Evolutionary conservation across 768 basidiomycete species (phyloP), one percentile per base, ranked within the genome.

Genomic region (Rhizopogon salebrosus): DNA sequence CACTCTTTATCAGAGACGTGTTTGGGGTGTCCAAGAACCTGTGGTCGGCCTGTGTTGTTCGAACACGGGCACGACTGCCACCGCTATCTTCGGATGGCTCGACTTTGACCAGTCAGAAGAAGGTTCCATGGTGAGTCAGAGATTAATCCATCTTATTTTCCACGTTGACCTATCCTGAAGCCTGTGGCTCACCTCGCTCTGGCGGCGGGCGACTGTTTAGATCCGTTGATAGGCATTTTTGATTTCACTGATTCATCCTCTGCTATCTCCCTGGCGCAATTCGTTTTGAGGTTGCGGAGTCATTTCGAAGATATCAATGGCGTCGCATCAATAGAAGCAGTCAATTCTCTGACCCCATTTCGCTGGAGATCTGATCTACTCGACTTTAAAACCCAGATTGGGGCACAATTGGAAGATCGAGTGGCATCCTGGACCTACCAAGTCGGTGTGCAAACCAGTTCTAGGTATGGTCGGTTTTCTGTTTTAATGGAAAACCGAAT

Each of bases 11-110:
- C 51, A 52, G 31, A 27, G 51, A 14, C 42, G 16, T 9, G 24
- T 46, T 6, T 53, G 52, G 43, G 52, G 43, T 10, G 29, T 53
- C n/a, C 16, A 23, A n/a, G 35, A 53, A 38, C 52, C 52, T n/a
- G 52, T 38, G 11, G 45, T 53, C 14, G 52, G 52, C 26, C 36
- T 37, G 36, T 37, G 36, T 8, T 37, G 36, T n/a, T 37, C 36
- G 6, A 37, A n/a, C 36, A 37, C 36, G n/a, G 36, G n/a, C 8
- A 37, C 36, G n/a, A 37, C 7, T 37, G 36, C 36, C 36, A 37
- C 36, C 31, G n/a, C 16, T n/a, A 37, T 37, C n/a, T 37, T 37
- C 36, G 36, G 36, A 6, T 37, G 36, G 36, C 36, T 37, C 6
- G n/a, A 18, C 7, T 3, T 6, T n/a, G 0, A 3, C 8, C 36